Base-by-base conservation (phyloP, 345 rosid genomes). In the Bruguiera parviflora region DNA sequence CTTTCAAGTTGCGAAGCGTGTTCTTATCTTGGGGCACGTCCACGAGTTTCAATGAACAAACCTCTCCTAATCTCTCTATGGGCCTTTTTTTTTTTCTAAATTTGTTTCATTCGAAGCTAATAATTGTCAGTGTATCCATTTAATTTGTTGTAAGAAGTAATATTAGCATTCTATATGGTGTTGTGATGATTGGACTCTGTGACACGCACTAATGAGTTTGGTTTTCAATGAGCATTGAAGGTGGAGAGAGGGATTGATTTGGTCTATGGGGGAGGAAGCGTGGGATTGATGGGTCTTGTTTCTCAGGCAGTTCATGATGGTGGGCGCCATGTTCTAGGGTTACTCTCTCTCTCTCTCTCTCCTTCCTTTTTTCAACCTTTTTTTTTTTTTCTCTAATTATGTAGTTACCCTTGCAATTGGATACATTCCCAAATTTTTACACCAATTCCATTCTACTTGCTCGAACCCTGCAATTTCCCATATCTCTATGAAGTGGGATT, bases 251-350 rank as follows among this genome's bases (percentile, higher is more conserved):
- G 90, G 80, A 90, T 90, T 86, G 97, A 93, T 82, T 82, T 93
- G 90, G 97, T 93, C 60, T 93, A 90, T 70, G 98, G 98, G 74
- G 98, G 98, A 63, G 96, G 98, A 55, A 90, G 97, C 90, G 89
- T 89, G 85, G 98, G 98, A 60, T 85, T 93, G 77, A 93, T 93
- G 98, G 98, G 97, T 77, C 96, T 93, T 67, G 93, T 93, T 78
- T 93, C 98, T 80, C 98, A 90, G 77, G 97, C 92, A 39, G 98
- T 90, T 86, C 96, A 89, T 90, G 90, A 87, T 89, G 98, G 96
- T 64, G 98, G 97, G 75, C 97, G 98, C 79, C 98, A 93, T 85
- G 98, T 93, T 82, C 81, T 93, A 86, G 96, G 98, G 98, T 90
- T 83, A 77, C 87, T 73, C 74, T 73, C 73, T 71, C 53, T 55